Base-by-base conservation (phyloP, 495 filamentous ascomycete genomes). In the Daldinia loculata region DNA sequence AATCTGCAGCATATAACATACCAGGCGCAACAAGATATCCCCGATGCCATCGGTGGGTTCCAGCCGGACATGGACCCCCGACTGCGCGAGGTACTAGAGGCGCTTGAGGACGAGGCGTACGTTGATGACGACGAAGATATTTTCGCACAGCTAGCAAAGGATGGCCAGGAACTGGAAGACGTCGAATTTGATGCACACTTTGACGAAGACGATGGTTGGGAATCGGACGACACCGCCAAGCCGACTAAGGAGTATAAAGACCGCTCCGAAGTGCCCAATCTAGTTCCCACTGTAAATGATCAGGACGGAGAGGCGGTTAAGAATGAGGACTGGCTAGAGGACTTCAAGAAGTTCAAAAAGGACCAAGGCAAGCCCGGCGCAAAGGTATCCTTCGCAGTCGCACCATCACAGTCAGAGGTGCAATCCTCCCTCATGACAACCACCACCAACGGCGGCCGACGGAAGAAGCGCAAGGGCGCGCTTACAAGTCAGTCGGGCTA, bases 1-100 rank as follows among this genome's bases (percentile, higher is more conserved):
- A 92, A 90, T 75, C 79, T 91, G 36, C 86, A 88, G 63, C 88
- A 89, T 71, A 80, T 87, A 26, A 93, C 91, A 32, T 98, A 97
- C 79, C 93, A 98, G 78, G 91, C 95, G 53, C 93, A 97, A 80
- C 95, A 98, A 80, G 87, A 98, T 74, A 81, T 98, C 7, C 96
- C 95, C 0, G 96, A 98, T 83, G 90, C 85, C 8, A 89, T 99
- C 72, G 89, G 89, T 1, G 96, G 96, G 0, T 98, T 99, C 76
- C 91, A 98, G 79, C 96, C 96, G 3, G 93, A 98, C 76, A 99
- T 99, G 96, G 96, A 99, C 79, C 95, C 94, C 4, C 85, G 96
- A 22, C 78, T 99, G 67, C 87, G 96, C 22, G 96, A 99, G 80
- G 93, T 93, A 3, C 79, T 99, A 61, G 95, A 98, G 78, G 96